phyloP scores from a whole-genome alignment of 2,329 filamentous ascomycete genomes.

The Talaromyces verruculosus region DNA sequence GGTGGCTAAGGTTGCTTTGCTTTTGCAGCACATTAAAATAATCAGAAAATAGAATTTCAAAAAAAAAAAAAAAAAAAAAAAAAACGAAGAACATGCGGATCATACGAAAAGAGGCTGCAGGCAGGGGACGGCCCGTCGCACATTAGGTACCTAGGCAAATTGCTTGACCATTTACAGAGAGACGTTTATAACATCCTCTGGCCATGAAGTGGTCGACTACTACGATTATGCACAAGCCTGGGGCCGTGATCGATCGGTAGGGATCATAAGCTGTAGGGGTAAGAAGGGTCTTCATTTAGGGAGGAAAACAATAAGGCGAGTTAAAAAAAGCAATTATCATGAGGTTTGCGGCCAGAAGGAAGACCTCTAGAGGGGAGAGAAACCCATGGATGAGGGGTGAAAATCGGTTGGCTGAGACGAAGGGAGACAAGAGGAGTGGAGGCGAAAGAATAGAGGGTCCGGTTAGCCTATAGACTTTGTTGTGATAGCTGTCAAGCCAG shows the following conservation, averaged over 20 bases:
- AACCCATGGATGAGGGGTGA: conserved; percentile 24
- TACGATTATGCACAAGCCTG: conserved; percentile 15
- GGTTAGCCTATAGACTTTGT: not conserved
- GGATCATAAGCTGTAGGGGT: conserved; percentile 8
- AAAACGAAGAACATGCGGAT: conserved; percentile 41
- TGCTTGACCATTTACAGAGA: conserved; percentile 37
- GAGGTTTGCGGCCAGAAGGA: not conserved
- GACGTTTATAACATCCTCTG: conserved; percentile 36
- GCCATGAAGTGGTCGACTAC: conserved; percentile 23
- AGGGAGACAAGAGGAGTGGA: not conserved
- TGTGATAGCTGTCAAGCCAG: conserved; percentile 15
- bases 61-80: conserved; percentile 13
- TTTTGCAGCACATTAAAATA: conserved; percentile 9
- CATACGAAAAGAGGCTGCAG: conserved; percentile 42
- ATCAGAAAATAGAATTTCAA: conserved; percentile 22
- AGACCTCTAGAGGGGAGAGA: not conserved
- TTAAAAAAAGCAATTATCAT: conserved; percentile 2
- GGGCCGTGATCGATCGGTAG: conserved; percentile 17
- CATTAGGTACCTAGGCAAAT: conserved; percentile 29
- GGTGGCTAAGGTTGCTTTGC: conserved; percentile 15
- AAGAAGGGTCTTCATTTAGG: not conserved
- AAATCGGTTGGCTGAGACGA: conserved; percentile 13
- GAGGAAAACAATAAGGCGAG: not conserved
- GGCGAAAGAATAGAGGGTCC: not conserved
- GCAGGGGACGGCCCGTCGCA: conserved; percentile 47